These are phyloP conservation scores for Kernera saxatilis DNA, from an alignment of 345 rosid genomes.

Conservation along the genomic window DNA sequence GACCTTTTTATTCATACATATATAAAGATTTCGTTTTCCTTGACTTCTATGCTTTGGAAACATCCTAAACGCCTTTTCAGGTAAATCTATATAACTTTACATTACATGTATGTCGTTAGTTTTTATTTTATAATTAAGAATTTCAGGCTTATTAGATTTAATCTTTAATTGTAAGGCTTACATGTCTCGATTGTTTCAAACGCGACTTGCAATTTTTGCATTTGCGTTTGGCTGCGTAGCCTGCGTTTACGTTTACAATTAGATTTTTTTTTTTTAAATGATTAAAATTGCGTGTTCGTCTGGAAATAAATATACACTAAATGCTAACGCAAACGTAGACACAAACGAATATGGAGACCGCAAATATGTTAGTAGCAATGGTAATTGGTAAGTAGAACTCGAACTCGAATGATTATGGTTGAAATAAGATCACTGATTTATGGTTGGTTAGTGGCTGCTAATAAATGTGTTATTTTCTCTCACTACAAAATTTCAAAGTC, in stretches of 20 bases:
- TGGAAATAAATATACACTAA: background rate
- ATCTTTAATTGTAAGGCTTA: background rate
- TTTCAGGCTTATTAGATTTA: background rate
- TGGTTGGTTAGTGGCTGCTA: slow-evolving; percentile 14
- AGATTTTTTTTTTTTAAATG: background rate
- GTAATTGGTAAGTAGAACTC: background rate
- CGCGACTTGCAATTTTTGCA: background rate
- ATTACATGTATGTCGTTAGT: background rate
- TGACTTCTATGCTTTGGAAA: background rate
- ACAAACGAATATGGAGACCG: background rate
- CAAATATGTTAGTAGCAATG: background rate
- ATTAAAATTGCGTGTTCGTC: background rate
- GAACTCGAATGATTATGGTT: background rate
- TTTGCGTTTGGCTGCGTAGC: no score
- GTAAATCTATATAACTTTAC: background rate
- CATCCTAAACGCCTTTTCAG: background rate
- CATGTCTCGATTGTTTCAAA: background rate
- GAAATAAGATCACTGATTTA: background rate
- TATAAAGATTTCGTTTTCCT: background rate
- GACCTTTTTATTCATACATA: background rate
- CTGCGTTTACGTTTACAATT: background rate
- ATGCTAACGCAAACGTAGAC: background rate
- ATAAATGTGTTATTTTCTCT: slow-evolving; percentile 6
- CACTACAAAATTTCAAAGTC: slow-evolving; percentile 4
- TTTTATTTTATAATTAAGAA: background rate